Conservation (phyloP, 805 yeast genomes). For the Candida maris region DNA sequence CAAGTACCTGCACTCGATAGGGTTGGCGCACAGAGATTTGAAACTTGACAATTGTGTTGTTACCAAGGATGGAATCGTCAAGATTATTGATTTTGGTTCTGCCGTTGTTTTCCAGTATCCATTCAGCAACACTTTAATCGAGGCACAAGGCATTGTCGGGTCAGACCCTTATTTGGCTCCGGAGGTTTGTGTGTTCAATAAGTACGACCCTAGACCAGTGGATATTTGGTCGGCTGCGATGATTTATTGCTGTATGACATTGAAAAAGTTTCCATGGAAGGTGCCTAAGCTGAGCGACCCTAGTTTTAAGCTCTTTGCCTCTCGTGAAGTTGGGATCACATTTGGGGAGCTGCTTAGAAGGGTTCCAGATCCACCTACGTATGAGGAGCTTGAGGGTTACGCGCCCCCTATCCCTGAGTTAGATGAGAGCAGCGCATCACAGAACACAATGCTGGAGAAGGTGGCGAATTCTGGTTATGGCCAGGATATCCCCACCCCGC, state of each 20-base stretch:
- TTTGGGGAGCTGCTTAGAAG: constrained; percentile 57
- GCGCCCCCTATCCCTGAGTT: background rate
- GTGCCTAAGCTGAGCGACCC: constrained; percentile 79
- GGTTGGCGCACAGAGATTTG: constrained; percentile 87
- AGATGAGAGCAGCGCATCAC: constrained; percentile 3
- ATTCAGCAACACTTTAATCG: constrained; percentile 64
- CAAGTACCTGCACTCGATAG: constrained; percentile 75
- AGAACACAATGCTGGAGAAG: background rate
- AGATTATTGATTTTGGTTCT: constrained; percentile 89
- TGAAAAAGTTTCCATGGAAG: constrained; percentile 93
- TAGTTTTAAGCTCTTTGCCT: constrained; percentile 78
- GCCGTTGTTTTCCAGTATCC: constrained; percentile 92
- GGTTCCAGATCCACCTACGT: constrained; percentile 46
- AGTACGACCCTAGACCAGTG: constrained; percentile 88
- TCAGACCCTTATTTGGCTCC: constrained; percentile 91
- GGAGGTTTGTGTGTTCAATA: constrained; percentile 77
- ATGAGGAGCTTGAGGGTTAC: constrained; percentile 15
- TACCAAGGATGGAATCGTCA: constrained; percentile 75
- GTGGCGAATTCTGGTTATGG: background rate
- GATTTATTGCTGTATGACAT: constrained; percentile 86
- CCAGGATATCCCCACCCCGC: constrained; percentile 17
- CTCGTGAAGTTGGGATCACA: constrained; percentile 65
- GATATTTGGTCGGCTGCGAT: constrained; percentile 94
- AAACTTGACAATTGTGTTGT: constrained; percentile 92
- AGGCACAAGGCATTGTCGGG: constrained; percentile 82